A percentile compares a stretch with the other conserved stretches of the same genome.
Evolutionary conservation across 139 green algal genomes (phyloP).

Genomic region (Tetraselmis striata): DNA sequence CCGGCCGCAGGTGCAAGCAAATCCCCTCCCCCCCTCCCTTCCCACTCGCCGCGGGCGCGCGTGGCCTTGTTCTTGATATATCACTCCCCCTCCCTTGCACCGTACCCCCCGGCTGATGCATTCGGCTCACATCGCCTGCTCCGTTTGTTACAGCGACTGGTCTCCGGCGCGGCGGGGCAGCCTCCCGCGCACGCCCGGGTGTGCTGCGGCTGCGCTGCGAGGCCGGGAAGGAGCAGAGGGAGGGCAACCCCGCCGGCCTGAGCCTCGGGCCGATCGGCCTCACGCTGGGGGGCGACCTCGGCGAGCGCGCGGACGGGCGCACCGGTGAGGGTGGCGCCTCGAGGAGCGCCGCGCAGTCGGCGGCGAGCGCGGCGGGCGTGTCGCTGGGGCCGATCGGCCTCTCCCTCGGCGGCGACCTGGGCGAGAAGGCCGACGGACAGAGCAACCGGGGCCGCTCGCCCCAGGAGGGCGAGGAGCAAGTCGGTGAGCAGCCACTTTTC

Average conservation of each 20-base stretch:
- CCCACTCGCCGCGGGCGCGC: no score
- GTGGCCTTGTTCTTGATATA: no score
- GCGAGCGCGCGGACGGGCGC: conserved; percentile 7
- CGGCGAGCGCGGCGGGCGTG: conserved; percentile 30
- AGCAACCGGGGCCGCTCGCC: neutral
- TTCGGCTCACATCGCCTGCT: no score
- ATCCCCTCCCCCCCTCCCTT: no score
- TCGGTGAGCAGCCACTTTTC: conserved; percentile 1
- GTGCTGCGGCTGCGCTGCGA: neutral
- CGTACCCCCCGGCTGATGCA: no score
- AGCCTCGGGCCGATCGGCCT: conserved; percentile 65
- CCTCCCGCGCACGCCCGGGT: no score
- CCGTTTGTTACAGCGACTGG: no score
- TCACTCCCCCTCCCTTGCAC: no score
- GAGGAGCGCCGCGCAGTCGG: neutral
- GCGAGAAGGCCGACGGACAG: conserved; percentile 7
- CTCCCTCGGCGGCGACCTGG: conserved; percentile 28
- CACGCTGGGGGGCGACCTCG: conserved; percentile 26
- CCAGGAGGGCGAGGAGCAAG: neutral
- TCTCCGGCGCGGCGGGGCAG: no score
- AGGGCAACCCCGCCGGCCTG: conserved; percentile 26
- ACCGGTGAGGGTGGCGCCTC: neutral
- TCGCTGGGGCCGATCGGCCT: conserved; percentile 61
- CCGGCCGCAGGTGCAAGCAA: no score
- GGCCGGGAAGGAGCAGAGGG: conserved; percentile 6